Evolutionary conservation across 1,139 yeast genomes (phyloP), one percentile per base, ranked within the genome.

Genomic region (Petasospora fabianii): DNA sequence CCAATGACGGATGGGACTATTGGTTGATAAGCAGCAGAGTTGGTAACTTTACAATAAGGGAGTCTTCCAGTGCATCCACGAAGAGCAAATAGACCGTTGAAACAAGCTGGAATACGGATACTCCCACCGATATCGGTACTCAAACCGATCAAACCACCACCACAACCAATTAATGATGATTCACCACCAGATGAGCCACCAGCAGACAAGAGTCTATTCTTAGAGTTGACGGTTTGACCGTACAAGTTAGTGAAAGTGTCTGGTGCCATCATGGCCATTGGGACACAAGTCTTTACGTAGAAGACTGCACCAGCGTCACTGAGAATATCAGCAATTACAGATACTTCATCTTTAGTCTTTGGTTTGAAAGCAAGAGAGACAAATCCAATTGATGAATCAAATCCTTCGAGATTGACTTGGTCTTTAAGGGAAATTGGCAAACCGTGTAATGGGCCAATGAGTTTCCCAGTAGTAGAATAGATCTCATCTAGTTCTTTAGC

Each of bases 121-220:
- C 77, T 68, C 6, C 84, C 85, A 12, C 84, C 85, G 49, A 80
- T 75, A 56, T 80, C 84, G 13, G 82, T 75, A 9, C 84, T 83
- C 30, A 77, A 58, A 1, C 83, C 84, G 26, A 77, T 48, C 9
- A 67, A 56, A 0, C 78, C 64, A 6, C 73, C 80, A 32, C 65
- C 66, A 4, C 80, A 77, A 10, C 84, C 86, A 21, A 51, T 48
- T 21, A 51, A 31, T 4, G 53, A 67, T n/a, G 73, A 76, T 51
- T 74, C 81, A 28, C 82, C 82, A 10, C 79, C 78, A 22, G 77
- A 69, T 11, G 75, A 68, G 2, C 82, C 82, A 19, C 81, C 81
- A 13, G 66, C 50, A 2, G 75, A 61, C 24, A 73, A 53, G 3
- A 50, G 50, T 31, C 66, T 59, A 50, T 75, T 73, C 39, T 58